A percentile compares a stretch with the other conserved stretches of the same genome.
phyloP scores from a whole-genome alignment of 2,329 filamentous ascomycete genomes.

The Ophiostoma ulmi region DNA sequence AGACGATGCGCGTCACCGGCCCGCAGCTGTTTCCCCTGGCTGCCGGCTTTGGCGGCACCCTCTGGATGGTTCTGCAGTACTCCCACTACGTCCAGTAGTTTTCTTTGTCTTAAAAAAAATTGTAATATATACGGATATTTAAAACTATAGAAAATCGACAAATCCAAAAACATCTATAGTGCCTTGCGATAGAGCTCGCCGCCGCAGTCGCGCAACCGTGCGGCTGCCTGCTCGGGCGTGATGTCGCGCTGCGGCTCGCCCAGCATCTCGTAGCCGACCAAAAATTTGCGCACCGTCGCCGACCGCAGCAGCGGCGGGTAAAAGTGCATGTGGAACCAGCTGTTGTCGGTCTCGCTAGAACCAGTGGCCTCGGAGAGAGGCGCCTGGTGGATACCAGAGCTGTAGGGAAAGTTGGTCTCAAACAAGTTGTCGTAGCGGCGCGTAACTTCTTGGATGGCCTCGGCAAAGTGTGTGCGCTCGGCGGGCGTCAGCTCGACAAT shows the following conservation, averaged over 20 bases:
- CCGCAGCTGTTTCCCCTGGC: conserved; percentile 53
- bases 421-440: conserved; percentile 95
- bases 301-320: conserved; percentile 90
- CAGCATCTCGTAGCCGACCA: conserved; percentile 95
- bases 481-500: conserved; percentile 71
- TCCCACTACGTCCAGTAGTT: conserved; percentile 54
- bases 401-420: conserved; percentile 94
- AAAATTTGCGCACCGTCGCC: conserved; percentile 89
- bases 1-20: conserved; percentile 61
- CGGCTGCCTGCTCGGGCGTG: conserved; percentile 90
- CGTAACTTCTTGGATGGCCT: conserved; percentile 81
- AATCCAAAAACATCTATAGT: conserved; percentile 31
- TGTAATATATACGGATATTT: neutral
- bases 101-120: neutral
- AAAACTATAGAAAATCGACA: neutral
- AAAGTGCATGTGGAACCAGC: conserved; percentile 95
- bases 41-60: conserved; percentile 41
- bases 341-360: conserved; percentile 76
- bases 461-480: conserved; percentile 71
- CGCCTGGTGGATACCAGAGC: conserved; percentile 93
- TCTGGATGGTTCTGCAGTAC: conserved; percentile 65
- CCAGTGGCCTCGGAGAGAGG: conserved; percentile 50
- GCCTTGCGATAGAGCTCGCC: conserved; percentile 79
- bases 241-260: conserved; percentile 98
- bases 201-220: conserved; percentile 66